These are phyloP conservation scores for Cytospora schulzeri DNA, from an alignment of 2,329 filamentous ascomycete genomes.

Conservation along the genomic window DNA sequence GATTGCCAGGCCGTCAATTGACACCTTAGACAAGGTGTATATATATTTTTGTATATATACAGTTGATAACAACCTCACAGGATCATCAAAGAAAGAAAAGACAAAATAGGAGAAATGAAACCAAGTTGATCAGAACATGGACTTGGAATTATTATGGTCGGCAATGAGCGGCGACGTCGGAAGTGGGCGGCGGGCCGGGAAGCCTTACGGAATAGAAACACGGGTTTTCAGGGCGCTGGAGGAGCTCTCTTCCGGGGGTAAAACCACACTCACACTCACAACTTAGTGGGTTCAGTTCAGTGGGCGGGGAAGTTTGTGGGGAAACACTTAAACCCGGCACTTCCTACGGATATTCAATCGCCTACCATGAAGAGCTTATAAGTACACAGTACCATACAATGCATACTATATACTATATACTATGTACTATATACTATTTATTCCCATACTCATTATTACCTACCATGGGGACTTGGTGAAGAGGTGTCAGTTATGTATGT, in stretches of 20 bases:
- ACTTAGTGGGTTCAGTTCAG: no score
- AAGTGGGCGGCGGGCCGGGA: conserved; percentile 1
- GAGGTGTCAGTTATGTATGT: no score
- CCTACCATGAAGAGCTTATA: no score
- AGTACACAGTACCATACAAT: no score
- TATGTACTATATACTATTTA: no score
- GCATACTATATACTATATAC: no score
- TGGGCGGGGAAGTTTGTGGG: background rate
- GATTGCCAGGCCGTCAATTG: background rate
- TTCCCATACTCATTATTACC: no score
- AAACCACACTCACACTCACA: no score
- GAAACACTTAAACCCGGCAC: background rate
- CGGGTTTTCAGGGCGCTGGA: background rate
- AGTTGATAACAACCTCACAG: background rate
- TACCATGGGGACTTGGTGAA: no score
- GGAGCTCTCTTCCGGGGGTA: background rate
- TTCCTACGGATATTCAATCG: no score
- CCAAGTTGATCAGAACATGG: conserved; percentile 5
- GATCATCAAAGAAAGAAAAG: background rate
- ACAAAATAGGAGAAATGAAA: background rate
- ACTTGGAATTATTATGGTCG: conserved; percentile 4
- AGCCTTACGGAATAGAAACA: background rate
- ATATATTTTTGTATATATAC: background rate
- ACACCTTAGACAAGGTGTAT: background rate
- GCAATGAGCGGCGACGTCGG: conserved; percentile 17